These are phyloP conservation scores for Trametes maxima DNA, from an alignment of 768 basidiomycete genomes.

Conservation along the genomic window DNA sequence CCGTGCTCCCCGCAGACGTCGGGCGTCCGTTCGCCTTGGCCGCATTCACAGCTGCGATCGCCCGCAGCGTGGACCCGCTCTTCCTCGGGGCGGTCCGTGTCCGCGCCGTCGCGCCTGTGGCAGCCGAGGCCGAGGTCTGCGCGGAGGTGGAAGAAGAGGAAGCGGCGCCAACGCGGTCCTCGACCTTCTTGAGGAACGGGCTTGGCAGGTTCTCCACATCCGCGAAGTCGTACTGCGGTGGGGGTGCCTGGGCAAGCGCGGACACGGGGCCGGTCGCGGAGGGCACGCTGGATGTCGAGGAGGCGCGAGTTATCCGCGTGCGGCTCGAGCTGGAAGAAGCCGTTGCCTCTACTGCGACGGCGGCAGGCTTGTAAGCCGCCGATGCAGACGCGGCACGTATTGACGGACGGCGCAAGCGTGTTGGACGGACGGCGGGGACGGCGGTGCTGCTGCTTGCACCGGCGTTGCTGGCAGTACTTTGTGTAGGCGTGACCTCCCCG, in stretches of 20 bases:
- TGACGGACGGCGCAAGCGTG: constrained; percentile 32
- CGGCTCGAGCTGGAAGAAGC: constrained; percentile 18
- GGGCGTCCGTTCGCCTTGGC: constrained; percentile 49
- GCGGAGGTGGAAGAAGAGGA: constrained; percentile 20
- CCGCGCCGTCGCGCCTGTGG: constrained; percentile 6
- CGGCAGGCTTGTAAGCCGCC: constrained; percentile 10
- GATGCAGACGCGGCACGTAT: constrained; percentile 31
- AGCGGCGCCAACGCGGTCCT: constrained; percentile 28
- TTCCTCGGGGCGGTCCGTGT: constrained; percentile 24
- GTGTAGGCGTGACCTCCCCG: constrained; percentile 26
- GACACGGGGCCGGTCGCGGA: constrained; percentile 6
- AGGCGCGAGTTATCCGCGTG: constrained; percentile 14
- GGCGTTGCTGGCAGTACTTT: constrained; percentile 10
- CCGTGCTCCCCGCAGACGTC: constrained; percentile 1
- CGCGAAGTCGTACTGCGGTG: constrained; percentile 55
- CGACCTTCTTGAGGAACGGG: constrained; percentile 69
- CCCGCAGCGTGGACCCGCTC: constrained; percentile 54
- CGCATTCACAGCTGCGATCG: constrained; percentile 51
- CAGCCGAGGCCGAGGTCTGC: background rate
- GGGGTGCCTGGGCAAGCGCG: constrained; percentile 16
- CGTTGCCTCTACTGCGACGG: constrained; percentile 7
- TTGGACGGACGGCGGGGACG: constrained; percentile 24
- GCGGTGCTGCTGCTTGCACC: constrained; percentile 2
- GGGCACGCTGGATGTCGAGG: constrained; percentile 19
- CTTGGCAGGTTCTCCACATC: constrained; percentile 88